phyloP scores from a whole-genome alignment of 305 asterid species.

The Fraxinus baroniana region DNA sequence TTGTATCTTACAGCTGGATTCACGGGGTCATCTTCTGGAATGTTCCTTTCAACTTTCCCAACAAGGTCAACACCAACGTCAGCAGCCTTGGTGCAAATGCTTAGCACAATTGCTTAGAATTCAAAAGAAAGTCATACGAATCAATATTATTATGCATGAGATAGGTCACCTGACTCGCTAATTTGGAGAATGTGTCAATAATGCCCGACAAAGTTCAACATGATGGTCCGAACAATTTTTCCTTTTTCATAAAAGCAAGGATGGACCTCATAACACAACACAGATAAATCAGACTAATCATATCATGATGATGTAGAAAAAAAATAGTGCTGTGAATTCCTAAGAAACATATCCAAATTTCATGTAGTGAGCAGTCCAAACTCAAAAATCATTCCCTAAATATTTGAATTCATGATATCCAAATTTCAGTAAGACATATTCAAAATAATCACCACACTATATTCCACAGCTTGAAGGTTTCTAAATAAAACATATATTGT shows the following conservation, averaged over 20 bases:
- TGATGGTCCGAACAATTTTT: not conserved
- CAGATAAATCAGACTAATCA: not conserved
- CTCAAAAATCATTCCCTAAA: not conserved
- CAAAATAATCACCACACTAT: not conserved
- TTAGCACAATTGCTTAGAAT: no score
- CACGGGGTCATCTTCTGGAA: no score
- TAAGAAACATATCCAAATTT: not conserved
- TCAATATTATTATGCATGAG: not conserved
- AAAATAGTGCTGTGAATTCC: not conserved
- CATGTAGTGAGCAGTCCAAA: not conserved
- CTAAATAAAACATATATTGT: slow-evolving; percentile 7
- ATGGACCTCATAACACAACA: not conserved
- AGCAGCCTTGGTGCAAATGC: no score
- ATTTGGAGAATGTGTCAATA: not conserved
- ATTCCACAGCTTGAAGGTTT: not conserved
- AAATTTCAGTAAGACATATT: not conserved
- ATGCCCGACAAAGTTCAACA: not conserved
- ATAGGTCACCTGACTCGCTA: not conserved
- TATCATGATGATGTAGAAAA: not conserved
- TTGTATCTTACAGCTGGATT: no score
- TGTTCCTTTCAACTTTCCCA: no score
- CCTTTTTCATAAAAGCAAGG: not conserved
- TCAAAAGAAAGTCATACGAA: not conserved
- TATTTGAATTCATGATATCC: not conserved
- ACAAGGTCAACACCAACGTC: no score